phyloP scores from a whole-genome alignment of 352 stramenopile genomes.

The Globisporangium alternatum region DNA sequence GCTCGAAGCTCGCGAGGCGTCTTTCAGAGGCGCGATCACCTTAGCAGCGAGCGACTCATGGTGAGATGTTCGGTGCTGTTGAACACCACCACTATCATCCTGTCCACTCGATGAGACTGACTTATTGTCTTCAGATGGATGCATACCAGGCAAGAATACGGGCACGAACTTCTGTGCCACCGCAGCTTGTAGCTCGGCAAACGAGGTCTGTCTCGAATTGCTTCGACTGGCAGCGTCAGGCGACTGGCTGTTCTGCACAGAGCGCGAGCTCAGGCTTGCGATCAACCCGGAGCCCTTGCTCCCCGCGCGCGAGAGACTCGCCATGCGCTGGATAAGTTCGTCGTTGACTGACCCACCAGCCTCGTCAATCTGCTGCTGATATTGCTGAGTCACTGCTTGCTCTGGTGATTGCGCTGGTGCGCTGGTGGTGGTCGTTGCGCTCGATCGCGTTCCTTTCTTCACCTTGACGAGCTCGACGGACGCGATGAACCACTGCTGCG shows the following conservation, averaged over 20 bases:
- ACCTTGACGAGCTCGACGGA: constrained; percentile 73
- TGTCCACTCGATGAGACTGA: background rate
- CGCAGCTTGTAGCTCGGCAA: constrained; percentile 14
- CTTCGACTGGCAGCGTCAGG: background rate
- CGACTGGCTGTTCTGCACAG: background rate
- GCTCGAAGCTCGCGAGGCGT: constrained; percentile 7
- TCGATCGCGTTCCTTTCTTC: constrained; percentile 52
- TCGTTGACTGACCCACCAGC: constrained; percentile 24
- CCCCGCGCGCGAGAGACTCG: constrained; percentile 54
- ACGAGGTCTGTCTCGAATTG: constrained; percentile 8
- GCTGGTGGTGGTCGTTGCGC: constrained; percentile 4
- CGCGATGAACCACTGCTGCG: constrained; percentile 61
- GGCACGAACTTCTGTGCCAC: constrained; percentile 37
- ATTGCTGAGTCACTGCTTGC: background rate
- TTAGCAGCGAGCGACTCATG: constrained; percentile 32
- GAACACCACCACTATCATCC: background rate
- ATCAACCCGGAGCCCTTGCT: constrained; percentile 56
- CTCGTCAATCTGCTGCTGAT: constrained; percentile 20
- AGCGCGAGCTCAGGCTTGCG: constrained; percentile 44
- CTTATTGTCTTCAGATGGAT: constrained; percentile 29
- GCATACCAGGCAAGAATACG: constrained; percentile 44
- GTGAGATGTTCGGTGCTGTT: background rate
- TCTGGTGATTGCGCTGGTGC: background rate
- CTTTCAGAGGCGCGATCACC: constrained; percentile 37
- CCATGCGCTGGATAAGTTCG: constrained; percentile 72